Evolutionary conservation across 768 basidiomycete species (phyloP), one percentile per base, ranked within the genome.

Genomic region (Leccinum incarnatum): DNA sequence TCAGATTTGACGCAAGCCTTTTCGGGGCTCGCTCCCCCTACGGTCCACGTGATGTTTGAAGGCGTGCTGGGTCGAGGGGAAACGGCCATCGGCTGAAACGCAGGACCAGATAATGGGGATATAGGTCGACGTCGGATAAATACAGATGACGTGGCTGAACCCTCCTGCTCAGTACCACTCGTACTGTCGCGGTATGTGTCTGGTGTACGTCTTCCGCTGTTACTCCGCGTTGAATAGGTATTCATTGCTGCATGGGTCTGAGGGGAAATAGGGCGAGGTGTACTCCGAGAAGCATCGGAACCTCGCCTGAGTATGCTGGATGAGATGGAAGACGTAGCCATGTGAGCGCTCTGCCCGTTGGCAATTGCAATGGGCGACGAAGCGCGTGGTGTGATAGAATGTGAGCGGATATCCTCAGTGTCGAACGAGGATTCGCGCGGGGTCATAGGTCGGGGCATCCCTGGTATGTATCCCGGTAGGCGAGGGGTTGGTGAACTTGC

Each of bases 381-480:
- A 17, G 91, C 91, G 55, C 91, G 87, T 57, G 91, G 91, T 4
- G 91, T 94, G 23, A 77, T 76, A 36, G 81, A 80, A 50, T 87
- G 85, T 1, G 87, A 89, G 58, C 84, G 87, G 65, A 84, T 82
- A 59, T 91, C 89, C 55, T 93, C 91, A 29, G 79, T 69, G 51
- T 92, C 92, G 56, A 78, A 76, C 32, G 81, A 75, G 6, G 75
- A 65, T 62, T 91, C 88, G 56, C 85, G 86, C n/a, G 92, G 92
- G 6, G 92, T 93, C 88, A 93, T 92, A 17, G 92, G 92, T 45
- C 92, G 79, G 21, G 89, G 89, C 92, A 94, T 94, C 11, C 92
- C 92, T 23, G 92, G 92, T 57, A 92, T 85, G 72, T 94, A 94
- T 14, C 92, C 92, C 55, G 92, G 91, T 21, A 91, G 68, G 42